Evolutionary conservation across 2,329 filamentous ascomycete genomes (phyloP).

Genomic region (Ophiostoma sp.): DNA sequence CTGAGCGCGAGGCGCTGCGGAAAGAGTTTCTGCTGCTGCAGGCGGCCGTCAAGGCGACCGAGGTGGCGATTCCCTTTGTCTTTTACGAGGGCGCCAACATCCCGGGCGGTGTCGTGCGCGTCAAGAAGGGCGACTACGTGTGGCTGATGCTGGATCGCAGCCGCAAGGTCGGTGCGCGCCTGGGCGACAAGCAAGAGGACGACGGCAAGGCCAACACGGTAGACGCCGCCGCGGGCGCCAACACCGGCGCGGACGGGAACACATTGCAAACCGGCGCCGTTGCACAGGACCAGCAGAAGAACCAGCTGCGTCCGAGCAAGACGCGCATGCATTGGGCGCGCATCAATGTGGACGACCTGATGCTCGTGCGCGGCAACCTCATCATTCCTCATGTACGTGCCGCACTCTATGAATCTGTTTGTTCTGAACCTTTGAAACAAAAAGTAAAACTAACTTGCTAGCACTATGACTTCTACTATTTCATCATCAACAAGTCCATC

Average conservation of each 20-base stretch:
- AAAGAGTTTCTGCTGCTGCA: conserved; percentile 79
- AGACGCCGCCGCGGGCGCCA: not conserved
- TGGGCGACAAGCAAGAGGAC: conserved; percentile 52
- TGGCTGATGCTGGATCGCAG: conserved; percentile 93
- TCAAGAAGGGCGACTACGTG: conserved; percentile 88
- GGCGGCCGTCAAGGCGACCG: conserved; percentile 79
- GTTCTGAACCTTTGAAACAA: not conserved
- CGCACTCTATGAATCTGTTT: not conserved
- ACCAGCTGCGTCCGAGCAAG: conserved; percentile 46
- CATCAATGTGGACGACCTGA: conserved; percentile 89
- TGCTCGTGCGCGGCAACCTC: conserved; percentile 83
- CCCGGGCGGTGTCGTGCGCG: conserved; percentile 72
- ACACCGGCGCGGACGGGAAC: not conserved
- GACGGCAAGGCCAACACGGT: not conserved
- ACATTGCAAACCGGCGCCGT: not conserved
- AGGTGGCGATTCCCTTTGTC: conserved; percentile 88
- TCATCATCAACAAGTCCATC: conserved; percentile 79
- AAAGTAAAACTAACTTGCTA: conserved; percentile 37
- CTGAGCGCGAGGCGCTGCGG: conserved; percentile 65
- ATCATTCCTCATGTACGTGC: conserved; percentile 79
- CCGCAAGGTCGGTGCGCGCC: conserved; percentile 79
- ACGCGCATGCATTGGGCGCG: conserved; percentile 80
- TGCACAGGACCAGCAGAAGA: not conserved
- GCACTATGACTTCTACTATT: conserved; percentile 98
- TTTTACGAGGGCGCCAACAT: conserved; percentile 95